A percentile compares a stretch with the other conserved stretches of the same genome.
Conservation (phyloP, 1,284 basidiomycete species). For the Fomitiporia mediterranea region DNA sequence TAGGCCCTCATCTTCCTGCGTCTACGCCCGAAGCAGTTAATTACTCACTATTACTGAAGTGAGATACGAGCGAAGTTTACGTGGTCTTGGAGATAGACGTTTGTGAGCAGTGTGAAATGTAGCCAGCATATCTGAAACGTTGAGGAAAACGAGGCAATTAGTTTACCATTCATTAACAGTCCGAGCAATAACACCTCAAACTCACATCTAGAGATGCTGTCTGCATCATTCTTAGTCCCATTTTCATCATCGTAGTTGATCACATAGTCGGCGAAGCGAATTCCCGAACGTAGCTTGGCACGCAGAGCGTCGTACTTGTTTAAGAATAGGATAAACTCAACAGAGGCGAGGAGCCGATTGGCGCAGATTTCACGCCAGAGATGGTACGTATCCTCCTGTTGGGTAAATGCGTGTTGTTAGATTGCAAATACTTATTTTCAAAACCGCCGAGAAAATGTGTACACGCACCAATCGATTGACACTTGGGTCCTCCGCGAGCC, state of each 20-base stretch:
- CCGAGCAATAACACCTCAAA: not conserved
- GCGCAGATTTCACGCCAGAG: conserved; percentile 26
- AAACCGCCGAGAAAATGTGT: not conserved
- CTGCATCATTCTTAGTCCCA: conserved; percentile 19
- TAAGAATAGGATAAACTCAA: conserved; percentile 25
- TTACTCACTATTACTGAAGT: conserved; percentile 19
- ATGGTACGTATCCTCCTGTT: conserved; percentile 25
- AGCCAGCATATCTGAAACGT: conserved; percentile 20
- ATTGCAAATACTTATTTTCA: not conserved
- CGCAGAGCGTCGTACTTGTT: conserved; percentile 25
- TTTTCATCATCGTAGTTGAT: conserved; percentile 24
- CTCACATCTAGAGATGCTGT: conserved; percentile 26
- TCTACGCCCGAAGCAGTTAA: not conserved
- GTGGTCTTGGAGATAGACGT: conserved; percentile 20
- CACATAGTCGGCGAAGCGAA: conserved; percentile 25
- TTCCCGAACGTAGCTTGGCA: conserved; percentile 21
- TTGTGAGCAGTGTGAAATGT: conserved; percentile 24
- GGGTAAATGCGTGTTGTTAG: not conserved
- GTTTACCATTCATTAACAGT: too few relatives aligned
- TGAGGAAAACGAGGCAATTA: not conserved
- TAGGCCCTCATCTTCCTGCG: not conserved
- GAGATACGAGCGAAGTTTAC: conserved; percentile 15
- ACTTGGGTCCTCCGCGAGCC: conserved; percentile 50
- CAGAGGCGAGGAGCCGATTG: conserved; percentile 23
- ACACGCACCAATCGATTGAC: conserved; percentile 53